Evolutionary conservation across 1,284 basidiomycete species (phyloP).

Genomic region (Heimioporus punctisporus): DNA sequence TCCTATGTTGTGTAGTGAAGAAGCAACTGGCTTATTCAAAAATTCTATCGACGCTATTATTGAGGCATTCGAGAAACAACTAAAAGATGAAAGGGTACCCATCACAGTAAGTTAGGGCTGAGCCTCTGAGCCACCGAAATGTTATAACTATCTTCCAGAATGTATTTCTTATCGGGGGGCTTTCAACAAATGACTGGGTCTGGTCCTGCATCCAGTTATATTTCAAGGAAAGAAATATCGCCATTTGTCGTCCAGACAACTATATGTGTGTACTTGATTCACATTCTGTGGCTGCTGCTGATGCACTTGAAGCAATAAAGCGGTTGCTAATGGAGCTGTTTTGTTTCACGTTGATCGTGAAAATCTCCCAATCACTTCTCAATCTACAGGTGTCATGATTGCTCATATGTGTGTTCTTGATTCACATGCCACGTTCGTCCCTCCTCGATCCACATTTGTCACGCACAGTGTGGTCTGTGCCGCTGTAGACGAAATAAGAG

Average conservation of each 20-base stretch:
- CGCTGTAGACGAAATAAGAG: too few species aligned
- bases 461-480: too few species aligned
- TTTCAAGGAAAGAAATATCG: constrained; percentile 23
- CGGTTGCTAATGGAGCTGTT: constrained; percentile 52
- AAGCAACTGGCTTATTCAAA: constrained; percentile 43
- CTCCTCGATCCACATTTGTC: too few species aligned
- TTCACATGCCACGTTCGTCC: too few species aligned
- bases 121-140: too few species aligned
- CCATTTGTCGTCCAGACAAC: constrained; percentile 11
- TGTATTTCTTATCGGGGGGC: constrained; percentile 40
- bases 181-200: constrained; percentile 46
- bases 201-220: constrained; percentile 35
- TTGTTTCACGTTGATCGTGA: constrained; percentile 47
- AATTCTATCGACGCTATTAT: constrained; percentile 32
- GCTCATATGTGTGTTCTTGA: too few species aligned
- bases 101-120: constrained; percentile 34
- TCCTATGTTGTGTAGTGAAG: constrained; percentile 37
- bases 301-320: constrained; percentile 44
- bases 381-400: too few species aligned
- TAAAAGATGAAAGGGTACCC: constrained; percentile 15
- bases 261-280: constrained; percentile 7
- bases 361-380: constrained; percentile 36
- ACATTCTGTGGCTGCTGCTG: not conserved
- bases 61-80: constrained; percentile 35
- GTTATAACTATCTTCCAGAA: too few species aligned